A percentile compares a stretch with the other conserved stretches of the same genome.
Evolutionary conservation across 164 flowering plant species (phyloP).

Genomic region (Hamamelis virginiana): DNA sequence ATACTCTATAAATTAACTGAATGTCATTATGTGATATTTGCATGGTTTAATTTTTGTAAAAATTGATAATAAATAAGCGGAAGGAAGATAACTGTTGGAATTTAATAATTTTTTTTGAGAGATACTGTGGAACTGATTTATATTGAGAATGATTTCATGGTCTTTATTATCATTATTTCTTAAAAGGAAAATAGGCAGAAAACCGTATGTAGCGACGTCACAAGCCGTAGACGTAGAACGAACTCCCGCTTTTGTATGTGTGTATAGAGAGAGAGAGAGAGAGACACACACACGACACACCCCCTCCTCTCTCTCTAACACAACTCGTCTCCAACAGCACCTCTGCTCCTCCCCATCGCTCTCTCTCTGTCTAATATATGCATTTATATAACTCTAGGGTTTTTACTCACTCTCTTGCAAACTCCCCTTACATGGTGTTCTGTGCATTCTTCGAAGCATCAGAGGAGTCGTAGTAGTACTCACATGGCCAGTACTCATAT

Average conservation of each 20-base stretch:
- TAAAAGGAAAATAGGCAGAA: too few species aligned
- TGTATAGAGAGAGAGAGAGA: background rate
- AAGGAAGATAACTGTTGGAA: too few species aligned
- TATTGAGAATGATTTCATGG: too few species aligned
- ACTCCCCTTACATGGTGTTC: background rate
- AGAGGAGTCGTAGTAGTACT: background rate
- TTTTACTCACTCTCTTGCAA: background rate
- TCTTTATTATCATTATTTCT: too few species aligned
- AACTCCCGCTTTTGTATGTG: background rate
- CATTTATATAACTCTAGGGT: background rate
- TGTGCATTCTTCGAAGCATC: background rate
- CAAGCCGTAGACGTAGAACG: background rate
- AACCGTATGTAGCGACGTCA: too few species aligned
- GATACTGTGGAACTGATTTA: too few species aligned
- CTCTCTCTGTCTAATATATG: background rate
- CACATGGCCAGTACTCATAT: slow-evolving; percentile 10
- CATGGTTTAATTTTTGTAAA: too few species aligned
- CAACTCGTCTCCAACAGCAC: background rate
- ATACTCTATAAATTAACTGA: too few species aligned
- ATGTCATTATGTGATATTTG: too few species aligned
- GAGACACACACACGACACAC: too few species aligned
- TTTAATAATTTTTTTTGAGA: too few species aligned
- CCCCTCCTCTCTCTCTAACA: background rate
- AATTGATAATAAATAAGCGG: too few species aligned
- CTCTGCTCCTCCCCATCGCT: background rate